Evolutionary conservation across 495 filamentous ascomycete species (phyloP).

Genomic region (Xylaria sp.): DNA sequence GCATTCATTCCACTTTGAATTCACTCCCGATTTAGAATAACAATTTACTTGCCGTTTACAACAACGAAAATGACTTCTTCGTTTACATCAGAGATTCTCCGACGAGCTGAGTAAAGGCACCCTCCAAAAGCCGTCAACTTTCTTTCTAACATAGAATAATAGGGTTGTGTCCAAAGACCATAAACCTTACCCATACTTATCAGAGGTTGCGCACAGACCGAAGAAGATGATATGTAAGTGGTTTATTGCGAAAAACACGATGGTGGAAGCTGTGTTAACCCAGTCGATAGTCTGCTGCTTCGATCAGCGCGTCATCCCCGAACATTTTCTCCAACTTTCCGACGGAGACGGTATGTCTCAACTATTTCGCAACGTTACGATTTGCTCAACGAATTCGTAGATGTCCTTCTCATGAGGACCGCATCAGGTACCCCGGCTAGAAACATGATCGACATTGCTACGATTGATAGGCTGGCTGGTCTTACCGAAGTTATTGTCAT

Average conservation of each 20-base stretch:
- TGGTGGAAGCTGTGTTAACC: not conserved
- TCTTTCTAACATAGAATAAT: not conserved
- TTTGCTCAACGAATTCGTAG: not conserved
- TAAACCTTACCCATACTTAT: not conserved
- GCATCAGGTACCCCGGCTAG: constrained; percentile 14
- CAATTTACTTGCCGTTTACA: not conserved
- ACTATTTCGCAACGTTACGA: too few relatives aligned
- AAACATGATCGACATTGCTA: constrained; percentile 13
- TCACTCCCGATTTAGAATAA: not conserved
- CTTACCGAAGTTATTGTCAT: constrained; percentile 1
- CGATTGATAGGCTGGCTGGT: not conserved
- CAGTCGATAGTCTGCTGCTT: constrained; percentile 16
- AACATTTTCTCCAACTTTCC: constrained; percentile 1
- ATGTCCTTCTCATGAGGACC: constrained; percentile 6
- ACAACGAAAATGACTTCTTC: not conserved
- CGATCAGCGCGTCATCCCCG: constrained; percentile 7
- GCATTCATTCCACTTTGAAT: not conserved
- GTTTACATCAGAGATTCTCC: constrained; percentile 9
- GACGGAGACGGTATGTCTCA: not conserved
- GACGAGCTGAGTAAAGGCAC: constrained; percentile 1
- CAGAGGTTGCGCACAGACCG: not conserved
- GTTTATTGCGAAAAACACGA: not conserved
- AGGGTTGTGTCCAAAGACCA: constrained; percentile 16
- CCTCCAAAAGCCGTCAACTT: not conserved
- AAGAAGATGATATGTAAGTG: constrained; percentile 23